Percentiles rank a stretch among this genome's conserved stretches.
Conservation (phyloP, 2,329 filamentous ascomycete genomes). For the Lasiodiplodia gonubiensis region DNA sequence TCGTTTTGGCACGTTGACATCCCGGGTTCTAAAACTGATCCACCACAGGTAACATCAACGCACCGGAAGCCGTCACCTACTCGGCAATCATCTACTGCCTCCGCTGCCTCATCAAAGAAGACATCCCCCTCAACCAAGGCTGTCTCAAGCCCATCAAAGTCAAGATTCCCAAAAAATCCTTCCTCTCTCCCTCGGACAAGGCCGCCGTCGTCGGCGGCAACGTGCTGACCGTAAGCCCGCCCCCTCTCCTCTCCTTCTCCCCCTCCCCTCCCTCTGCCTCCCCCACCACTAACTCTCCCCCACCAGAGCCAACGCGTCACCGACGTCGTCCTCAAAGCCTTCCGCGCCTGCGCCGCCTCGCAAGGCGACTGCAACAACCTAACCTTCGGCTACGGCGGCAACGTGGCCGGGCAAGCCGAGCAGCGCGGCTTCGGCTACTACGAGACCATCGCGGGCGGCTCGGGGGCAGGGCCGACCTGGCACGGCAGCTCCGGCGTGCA, state of each 20-base stretch:
- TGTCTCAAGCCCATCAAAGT: constrained; percentile 79
- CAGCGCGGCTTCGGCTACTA: constrained; percentile 85
- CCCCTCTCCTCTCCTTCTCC: background rate
- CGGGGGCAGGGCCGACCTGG: constrained; percentile 75
- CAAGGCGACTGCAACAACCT: constrained; percentile 87
- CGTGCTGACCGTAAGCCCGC: constrained; percentile 64
- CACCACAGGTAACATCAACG: constrained; percentile 70
- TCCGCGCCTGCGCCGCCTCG: constrained; percentile 76
- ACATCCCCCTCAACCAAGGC: constrained; percentile 87
- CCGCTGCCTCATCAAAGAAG: constrained; percentile 77
- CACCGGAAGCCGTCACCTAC: constrained; percentile 80
- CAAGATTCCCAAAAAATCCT: constrained; percentile 71
- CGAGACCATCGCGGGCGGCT: constrained; percentile 81
- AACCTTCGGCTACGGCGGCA: constrained; percentile 81
- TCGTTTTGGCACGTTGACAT: background rate
- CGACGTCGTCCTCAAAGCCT: constrained; percentile 81
- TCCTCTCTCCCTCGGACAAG: constrained; percentile 75
- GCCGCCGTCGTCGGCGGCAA: constrained; percentile 86
- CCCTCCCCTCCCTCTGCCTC: background rate
- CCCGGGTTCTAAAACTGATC: background rate
- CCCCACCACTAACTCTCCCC: background rate
- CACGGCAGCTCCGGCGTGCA: constrained; percentile 78
- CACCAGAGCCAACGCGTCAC: constrained; percentile 73
- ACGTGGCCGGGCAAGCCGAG: constrained; percentile 61
- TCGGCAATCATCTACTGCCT: constrained; percentile 87